Conservation (phyloP, 1,284 basidiomycete genomes). For the Inonotus obliquus region DNA sequence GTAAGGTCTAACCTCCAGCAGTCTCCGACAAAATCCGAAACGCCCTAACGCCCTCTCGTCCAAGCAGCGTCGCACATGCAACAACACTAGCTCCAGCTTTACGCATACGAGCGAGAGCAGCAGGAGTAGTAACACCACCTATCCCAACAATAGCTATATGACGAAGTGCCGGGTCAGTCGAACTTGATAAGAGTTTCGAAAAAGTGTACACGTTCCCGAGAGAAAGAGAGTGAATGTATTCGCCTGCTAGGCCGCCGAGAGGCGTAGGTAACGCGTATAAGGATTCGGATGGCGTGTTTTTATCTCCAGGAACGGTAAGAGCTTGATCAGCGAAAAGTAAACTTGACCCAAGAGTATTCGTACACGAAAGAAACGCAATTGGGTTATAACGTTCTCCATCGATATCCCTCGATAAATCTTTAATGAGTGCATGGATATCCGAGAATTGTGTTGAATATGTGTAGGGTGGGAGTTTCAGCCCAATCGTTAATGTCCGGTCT, state of each 20-base stretch:
- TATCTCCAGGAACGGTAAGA: background rate
- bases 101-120: conserved; percentile 58
- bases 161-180: conserved; percentile 37
- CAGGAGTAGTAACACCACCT: conserved; percentile 66
- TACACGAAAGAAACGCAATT: conserved; percentile 65
- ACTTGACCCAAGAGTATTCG: conserved; percentile 71
- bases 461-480: conserved; percentile 80
- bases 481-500: conserved; percentile 60
- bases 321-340: conserved; percentile 57
- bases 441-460: conserved; percentile 57
- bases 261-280: conserved; percentile 55
- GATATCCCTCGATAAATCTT: conserved; percentile 29
- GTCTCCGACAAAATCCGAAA: conserved; percentile 42
- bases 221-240: conserved; percentile 66
- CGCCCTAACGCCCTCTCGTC: conserved; percentile 56
- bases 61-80: conserved; percentile 70
- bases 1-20: background rate
- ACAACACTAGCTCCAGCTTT: conserved; percentile 67
- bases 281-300: background rate
- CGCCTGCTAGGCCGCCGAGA: conserved; percentile 71
- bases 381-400: conserved; percentile 29
- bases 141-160: conserved; percentile 64
- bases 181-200: conserved; percentile 42
- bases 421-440: conserved; percentile 44
- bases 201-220: conserved; percentile 71